Base-by-base conservation (phyloP, 2,329 filamentous ascomycete species). In the Ceratocystis ficicola region DNA sequence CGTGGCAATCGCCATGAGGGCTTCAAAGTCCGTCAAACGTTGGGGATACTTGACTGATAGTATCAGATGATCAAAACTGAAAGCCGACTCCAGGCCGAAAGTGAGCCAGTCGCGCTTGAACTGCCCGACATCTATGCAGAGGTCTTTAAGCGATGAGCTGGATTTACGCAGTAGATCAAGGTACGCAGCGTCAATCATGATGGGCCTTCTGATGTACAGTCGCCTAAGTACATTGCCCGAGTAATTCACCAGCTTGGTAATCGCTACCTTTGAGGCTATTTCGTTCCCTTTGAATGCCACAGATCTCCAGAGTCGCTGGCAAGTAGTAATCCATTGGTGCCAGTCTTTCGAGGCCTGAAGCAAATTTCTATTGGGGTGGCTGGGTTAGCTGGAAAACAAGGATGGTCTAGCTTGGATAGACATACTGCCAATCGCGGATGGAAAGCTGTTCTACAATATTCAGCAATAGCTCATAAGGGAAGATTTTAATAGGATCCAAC, bases 391-490 rank as follows among this genome's bases (percentile, higher is more conserved):
- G 17, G 8, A 30, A 30, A 15, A 30, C 1, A n/a, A 30, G 8
- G 50, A 25, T 22, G 36, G 17, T 30, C 7, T 48, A 20, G 5
- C 10, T 6, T 20, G 36, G 17, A 4, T 8, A 25, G 44, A 63
- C 41, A 48, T 61, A 69, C 66, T 52, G 48, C 17, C 66, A 44
- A 20, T 65, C 63, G 7, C 44, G 20, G 30, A 60, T 44, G 5
- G 62, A 41, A 22, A 68, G 62, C 8, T 65, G 12, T 3, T 30
- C 25, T 32, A 67, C 44, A 20, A 69, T 66, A 3, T 52, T 41
- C n/a, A 62, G 36, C 17, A 62, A 20, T n/a, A 68, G 65, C 55
- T 69, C 68, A 5, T 12, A 7, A 5, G 68, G 67, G 1, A 69
- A 61, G 3, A 59, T 22, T 41, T 12, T 41, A 7, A 69, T 20